Base-by-base conservation (phyloP, 1,139 yeast genomes). In the Candida albicans region DNA sequence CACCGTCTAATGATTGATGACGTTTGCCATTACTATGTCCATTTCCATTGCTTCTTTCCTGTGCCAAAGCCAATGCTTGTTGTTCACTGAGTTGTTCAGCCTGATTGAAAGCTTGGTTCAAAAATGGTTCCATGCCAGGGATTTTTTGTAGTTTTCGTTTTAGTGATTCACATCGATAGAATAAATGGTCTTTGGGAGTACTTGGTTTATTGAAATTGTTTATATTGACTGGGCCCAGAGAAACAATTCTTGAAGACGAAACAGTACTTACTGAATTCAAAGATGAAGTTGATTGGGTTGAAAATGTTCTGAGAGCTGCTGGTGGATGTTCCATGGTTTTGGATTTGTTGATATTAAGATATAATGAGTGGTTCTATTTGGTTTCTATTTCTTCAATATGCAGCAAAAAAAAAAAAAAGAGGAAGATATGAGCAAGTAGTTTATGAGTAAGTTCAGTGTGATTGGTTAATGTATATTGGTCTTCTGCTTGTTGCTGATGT, bases 61-160 rank as follows among this genome's bases (percentile, higher is more conserved):
- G 74, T 13, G 72, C 75, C 36, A 84, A 67, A 2, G 82, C 74
- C 53, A 82, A 66, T 1, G 91, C 87, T 65, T 86, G 93, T 54
- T 82, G 83, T 57, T 85, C 93, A 42, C 87, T 78, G 47, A 81
- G 67, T 42, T 75, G 78, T 57, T 84, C 93, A 8, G 93, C 88
- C 5, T 64, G 59, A 33, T 54, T 57, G 53, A 62, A 69, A 10
- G 91, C 76, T 40, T 82, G 68, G 46, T 76, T 79, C 47, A 90
- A 65, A 59, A 82, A 89, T 31, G 90, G 85, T 37, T 76, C 77
- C 73, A 91, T 75, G 27, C 87, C 93, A 0, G 88, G 84, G 31
- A 89, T 78, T 33, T 71, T 67, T 42, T 75, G 79, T 40, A 91
- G 68, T 47, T 87, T 70, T 46, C 68, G 72, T 58, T 81, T 77